Evolutionary conservation across 495 filamentous ascomycete species (phyloP).

Genomic region (Penicillium egyptiacum): DNA sequence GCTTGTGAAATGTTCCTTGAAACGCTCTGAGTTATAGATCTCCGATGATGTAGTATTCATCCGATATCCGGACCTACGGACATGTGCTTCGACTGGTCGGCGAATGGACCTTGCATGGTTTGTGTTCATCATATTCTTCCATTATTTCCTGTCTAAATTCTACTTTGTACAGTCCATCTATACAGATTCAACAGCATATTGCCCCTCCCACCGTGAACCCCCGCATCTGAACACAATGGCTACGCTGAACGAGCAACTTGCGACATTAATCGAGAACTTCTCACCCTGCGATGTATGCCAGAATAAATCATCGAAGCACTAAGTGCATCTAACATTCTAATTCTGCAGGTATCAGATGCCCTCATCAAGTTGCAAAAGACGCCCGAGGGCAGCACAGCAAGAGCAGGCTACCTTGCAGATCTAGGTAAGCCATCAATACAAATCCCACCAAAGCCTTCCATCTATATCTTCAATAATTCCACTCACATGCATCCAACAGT

Average conservation of each 20-base stretch:
- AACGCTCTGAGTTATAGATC: conserved; percentile 1
- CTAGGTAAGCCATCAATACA: conserved; percentile 41
- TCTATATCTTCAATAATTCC: not conserved
- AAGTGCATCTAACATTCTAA: not conserved
- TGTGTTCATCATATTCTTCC: not conserved
- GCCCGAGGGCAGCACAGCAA: conserved; percentile 29
- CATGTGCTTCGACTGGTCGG: conserved; percentile 21
- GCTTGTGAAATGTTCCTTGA: not conserved
- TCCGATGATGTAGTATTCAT: conserved; percentile 22
- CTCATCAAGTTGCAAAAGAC: conserved; percentile 59
- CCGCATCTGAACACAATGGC: conserved; percentile 22
- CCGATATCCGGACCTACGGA: conserved; percentile 27
- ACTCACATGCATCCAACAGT: conserved; percentile 17
- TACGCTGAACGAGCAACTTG: conserved; percentile 36
- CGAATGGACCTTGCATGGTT: not conserved
- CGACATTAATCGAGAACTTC: conserved; percentile 37
- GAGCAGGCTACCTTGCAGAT: conserved; percentile 63
- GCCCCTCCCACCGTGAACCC: not conserved
- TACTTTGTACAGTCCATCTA: not conserved
- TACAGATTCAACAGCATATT: not conserved
- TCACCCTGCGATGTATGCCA: conserved; percentile 51
- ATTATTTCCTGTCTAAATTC: not conserved
- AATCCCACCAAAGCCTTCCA: not conserved
- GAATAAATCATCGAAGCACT: not conserved
- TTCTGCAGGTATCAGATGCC: conserved; percentile 58